These are phyloP conservation scores for Fusarium coicis DNA, from an alignment of 2,329 filamentous ascomycete genomes.

Conservation along the genomic window DNA sequence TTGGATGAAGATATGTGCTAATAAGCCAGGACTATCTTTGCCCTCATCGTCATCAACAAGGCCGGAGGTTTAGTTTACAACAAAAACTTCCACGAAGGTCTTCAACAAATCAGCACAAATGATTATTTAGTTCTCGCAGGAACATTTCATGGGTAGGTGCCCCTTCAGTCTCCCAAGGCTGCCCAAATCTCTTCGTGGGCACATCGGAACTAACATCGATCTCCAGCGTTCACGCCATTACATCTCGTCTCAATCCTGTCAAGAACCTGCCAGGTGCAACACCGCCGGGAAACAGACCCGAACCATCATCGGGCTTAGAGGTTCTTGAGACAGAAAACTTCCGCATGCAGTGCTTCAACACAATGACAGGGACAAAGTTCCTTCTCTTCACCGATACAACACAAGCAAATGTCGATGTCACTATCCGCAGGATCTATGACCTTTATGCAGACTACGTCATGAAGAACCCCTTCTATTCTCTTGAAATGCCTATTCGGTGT, in stretches of 20 bases:
- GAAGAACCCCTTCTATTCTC: slow-evolving; percentile 99
- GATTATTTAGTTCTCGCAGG: slow-evolving; percentile 97
- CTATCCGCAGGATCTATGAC: slow-evolving; percentile 89
- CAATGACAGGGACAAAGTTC: slow-evolving; percentile 94
- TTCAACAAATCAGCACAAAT: slow-evolving; percentile 91
- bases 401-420: slow-evolving; percentile 86
- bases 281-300: slow-evolving; percentile 61
- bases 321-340: slow-evolving; percentile 95
- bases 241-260: slow-evolving; percentile 69
- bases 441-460: slow-evolving; percentile 97
- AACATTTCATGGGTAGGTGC: slow-evolving; percentile 87
- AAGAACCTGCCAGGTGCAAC: slow-evolving; percentile 51
- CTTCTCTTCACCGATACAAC: slow-evolving; percentile 91
- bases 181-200: slow-evolving; percentile 3
- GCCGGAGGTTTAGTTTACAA: slow-evolving; percentile 97
- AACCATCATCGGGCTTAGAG: slow-evolving; percentile 82
- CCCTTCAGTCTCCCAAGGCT: not conserved
- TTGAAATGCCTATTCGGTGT: slow-evolving; percentile 97
- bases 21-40: slow-evolving; percentile 83
- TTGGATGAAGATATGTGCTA: not conserved
- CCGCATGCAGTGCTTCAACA: slow-evolving; percentile 94
- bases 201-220: slow-evolving; percentile 13
- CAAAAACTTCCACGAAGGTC: slow-evolving; percentile 86
- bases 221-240: slow-evolving; percentile 74
- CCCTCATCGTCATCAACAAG: slow-evolving; percentile 98